Conservation (phyloP, 179 eudicot species). For the Amaranthus tricolor region DNA sequence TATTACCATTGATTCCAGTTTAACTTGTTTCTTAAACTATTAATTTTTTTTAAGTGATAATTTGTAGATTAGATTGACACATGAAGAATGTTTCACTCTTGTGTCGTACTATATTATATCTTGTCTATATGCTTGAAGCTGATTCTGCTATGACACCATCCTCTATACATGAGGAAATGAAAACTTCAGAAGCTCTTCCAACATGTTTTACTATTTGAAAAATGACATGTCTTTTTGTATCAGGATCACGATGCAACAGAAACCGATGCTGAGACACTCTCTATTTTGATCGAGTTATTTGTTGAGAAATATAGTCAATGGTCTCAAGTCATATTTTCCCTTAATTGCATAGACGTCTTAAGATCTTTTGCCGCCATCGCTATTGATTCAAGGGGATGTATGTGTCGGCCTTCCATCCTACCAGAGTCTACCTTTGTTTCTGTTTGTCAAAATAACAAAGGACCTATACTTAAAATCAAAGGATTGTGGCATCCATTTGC, state of each 20-base stretch:
- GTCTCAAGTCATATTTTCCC: slow-evolving; percentile 69
- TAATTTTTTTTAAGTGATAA: too few relatives aligned
- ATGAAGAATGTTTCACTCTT: too few relatives aligned
- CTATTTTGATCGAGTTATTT: slow-evolving; percentile 77
- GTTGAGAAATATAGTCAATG: slow-evolving; percentile 70
- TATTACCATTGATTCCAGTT: too few relatives aligned
- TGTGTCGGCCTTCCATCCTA: slow-evolving; percentile 73
- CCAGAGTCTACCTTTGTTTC: slow-evolving; percentile 41
- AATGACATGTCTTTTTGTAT: slow-evolving; percentile 15
- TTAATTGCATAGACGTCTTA: slow-evolving; percentile 71
- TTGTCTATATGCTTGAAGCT: background rate
- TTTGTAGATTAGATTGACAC: too few relatives aligned
- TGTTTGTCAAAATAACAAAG: slow-evolving; percentile 34
- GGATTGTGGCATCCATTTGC: slow-evolving; percentile 98
- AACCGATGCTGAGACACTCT: slow-evolving; percentile 72
- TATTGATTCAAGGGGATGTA: slow-evolving; percentile 57
- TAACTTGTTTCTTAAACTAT: too few relatives aligned
- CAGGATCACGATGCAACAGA: slow-evolving; percentile 79
- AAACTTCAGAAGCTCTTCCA: background rate
- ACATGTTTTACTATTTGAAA: background rate
- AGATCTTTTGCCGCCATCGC: slow-evolving; percentile 82
- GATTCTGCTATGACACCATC: background rate
- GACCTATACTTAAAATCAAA: slow-evolving; percentile 66
- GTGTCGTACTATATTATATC: background rate
- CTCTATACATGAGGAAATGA: background rate